Base-by-base conservation (phyloP, 2,329 filamentous ascomycete species). In the Stachybotrys elegans region DNA sequence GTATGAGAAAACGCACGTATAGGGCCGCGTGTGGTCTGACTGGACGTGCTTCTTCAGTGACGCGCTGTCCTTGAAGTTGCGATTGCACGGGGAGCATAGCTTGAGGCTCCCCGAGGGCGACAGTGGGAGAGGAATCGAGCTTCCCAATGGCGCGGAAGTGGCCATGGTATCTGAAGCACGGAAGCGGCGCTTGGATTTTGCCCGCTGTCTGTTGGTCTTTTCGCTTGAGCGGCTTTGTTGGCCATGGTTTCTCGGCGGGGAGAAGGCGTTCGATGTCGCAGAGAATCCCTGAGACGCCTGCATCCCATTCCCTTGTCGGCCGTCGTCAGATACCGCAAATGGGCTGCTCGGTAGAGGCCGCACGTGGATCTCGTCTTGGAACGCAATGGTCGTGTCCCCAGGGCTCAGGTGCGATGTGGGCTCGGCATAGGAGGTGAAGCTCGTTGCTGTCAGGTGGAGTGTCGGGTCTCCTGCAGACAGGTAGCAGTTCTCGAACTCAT, bases 1-100 rank as follows among this genome's bases (percentile, higher is more conserved):
- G 44, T 79, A 83, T 22, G 78, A 71, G 61, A 96, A 90, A 45
- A 88, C 81, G 62, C 92, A 97, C 20, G 75, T 72, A 57, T 92
- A 93, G 0, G 79, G 75, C 1, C 79, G 75, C 2, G 70, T 75
- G 55, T 84, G 79, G 21, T 72, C 62, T 44, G 70, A 69, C 47
- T 73, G 73, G 52, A 71, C 63, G 56, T 81, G 76, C 40, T 65
- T 70, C 38, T 75, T 65, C 3, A 79, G 69, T 4, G 64, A 53
- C 6, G 54, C 54, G 20, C 63, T 56, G 47, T 77, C 73, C 22
- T 70, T 67, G 59, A 78, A 79, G 4, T 44, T 20, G 5, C 42
- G 22, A 11, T 45, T 37, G 37, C 57, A 60, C 13, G 55, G 42
- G 2, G 29, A 17, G 25, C 57, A 60, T n/a, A n/a, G n/a, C n/a